A percentile compares a stretch with the other conserved stretches of the same genome.
These are phyloP conservation scores for Friedmanniomyces endolithicus DNA, from an alignment of 495 filamentous ascomycete genomes.

Conservation along the genomic window DNA sequence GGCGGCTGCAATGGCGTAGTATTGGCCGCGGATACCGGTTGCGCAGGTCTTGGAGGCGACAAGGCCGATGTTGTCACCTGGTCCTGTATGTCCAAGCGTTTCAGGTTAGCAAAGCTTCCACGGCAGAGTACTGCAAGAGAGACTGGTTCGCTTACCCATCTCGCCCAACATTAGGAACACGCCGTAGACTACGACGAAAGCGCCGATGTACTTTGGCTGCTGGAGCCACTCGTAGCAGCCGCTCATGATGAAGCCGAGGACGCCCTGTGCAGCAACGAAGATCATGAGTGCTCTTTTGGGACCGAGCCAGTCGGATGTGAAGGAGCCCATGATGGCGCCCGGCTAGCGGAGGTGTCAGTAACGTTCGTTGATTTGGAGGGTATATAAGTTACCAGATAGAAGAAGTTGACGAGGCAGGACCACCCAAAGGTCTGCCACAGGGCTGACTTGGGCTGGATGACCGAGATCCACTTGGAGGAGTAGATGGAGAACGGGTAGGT, in stretches of 20 bases:
- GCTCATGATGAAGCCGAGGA: constrained; percentile 83
- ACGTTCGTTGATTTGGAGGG: neutral
- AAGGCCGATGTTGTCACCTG: constrained; percentile 84
- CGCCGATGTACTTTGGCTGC: constrained; percentile 51
- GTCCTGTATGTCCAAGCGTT: constrained; percentile 39
- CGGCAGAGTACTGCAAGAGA: neutral
- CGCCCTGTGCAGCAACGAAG: constrained; percentile 54
- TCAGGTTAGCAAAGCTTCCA: no score
- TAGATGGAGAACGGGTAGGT: constrained; percentile 36
- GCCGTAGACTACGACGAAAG: constrained; percentile 65
- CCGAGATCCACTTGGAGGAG: neutral
- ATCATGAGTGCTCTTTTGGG: constrained; percentile 57
- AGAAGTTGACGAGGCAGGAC: constrained; percentile 72
- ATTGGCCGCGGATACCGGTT: constrained; percentile 76
- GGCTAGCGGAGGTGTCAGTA: neutral
- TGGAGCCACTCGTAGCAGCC: constrained; percentile 55
- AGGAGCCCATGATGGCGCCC: constrained; percentile 63
- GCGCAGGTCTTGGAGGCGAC: constrained; percentile 77
- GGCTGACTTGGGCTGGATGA: constrained; percentile 31
- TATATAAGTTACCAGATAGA: constrained; percentile 46
- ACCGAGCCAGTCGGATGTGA: constrained; percentile 60
- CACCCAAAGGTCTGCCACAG: constrained; percentile 72
- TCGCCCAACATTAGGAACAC: constrained; percentile 79
- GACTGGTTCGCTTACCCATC: constrained; percentile 3
- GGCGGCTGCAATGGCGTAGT: constrained; percentile 82